Percentiles rank a stretch among this genome's conserved stretches.
phyloP scores from a whole-genome alignment of 2,329 filamentous ascomycete genomes.

The Fusarium floridanum region DNA sequence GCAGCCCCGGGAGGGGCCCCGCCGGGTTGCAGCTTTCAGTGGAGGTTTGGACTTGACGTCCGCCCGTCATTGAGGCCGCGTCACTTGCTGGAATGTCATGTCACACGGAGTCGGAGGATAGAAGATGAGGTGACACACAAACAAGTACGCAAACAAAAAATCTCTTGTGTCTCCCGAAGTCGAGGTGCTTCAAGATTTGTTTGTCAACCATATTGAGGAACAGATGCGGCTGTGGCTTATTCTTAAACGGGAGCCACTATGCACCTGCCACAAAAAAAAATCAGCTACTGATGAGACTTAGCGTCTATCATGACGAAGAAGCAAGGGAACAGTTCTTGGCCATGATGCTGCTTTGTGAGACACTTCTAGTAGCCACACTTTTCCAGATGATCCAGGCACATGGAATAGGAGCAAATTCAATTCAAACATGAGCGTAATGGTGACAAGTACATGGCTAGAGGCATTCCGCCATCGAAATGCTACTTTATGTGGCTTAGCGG shows the following conservation, averaged over 20 bases:
- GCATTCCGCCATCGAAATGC: neutral
- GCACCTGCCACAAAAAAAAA: neutral
- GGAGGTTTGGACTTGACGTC: slow-evolving; percentile 1
- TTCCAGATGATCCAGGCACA: neutral
- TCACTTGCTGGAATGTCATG: neutral
- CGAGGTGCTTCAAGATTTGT: neutral
- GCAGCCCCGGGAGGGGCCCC: slow-evolving; percentile 20
- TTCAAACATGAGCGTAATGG: neutral
- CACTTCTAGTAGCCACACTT: neutral
- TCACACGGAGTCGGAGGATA: neutral
- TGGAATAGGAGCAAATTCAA: neutral
- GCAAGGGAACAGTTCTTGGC: neutral
- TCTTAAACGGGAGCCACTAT: neutral
- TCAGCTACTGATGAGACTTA: neutral
- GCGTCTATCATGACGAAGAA: neutral
- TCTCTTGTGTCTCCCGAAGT: neutral
- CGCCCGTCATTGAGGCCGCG: neutral
- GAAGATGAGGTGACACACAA: neutral
- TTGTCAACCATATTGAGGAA: slow-evolving; percentile 1
- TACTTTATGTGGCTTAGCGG: slow-evolving; percentile 11
- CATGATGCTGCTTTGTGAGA: neutral
- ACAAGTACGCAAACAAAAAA: neutral
- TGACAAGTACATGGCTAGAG: neutral
- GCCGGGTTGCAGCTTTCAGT: slow-evolving; percentile 17
- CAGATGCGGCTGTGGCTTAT: neutral